Base-by-base conservation (phyloP, 2,329 filamentous ascomycete genomes). In the Diaporthe helianthi region DNA sequence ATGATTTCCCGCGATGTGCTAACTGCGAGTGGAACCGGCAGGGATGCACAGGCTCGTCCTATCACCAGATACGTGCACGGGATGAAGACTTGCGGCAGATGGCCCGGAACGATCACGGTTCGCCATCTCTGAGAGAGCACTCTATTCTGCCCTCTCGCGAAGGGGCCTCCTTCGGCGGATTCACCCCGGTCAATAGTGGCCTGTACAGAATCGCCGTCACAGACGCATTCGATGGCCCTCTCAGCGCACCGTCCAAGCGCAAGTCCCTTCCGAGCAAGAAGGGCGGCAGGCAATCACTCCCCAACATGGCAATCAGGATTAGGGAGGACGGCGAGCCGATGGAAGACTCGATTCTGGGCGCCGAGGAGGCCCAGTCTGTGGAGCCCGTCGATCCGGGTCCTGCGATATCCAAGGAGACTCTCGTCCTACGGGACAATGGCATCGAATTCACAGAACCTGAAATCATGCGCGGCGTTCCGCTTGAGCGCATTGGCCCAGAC, bases 391-490 rank as follows among this genome's bases (percentile, higher is more conserved):
- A 73, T 2, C 71, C 76, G 2, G 72, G 71, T 26, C 71, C 75
- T 5, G 82, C 83, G 36, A 87, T 88, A 68, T 86, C 80, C 9
- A 79, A 78, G 38, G 80, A 80, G 0, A 83, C 75, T 2, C 78
- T 89, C 13, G 73, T 78, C 6, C 78, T 89, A 6, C 80, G 76
- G 33, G 79, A 89, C 67, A 80, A 89, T 66, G 85, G 86, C 55
- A 76, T 73, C 9, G 76, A 84, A 5, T 86, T 85, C 55, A 83
- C 82, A 0, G 83, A 83, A 53, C 87, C 87, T 0, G 79, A 83
- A 26, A 83, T 86, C 72, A 84, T 87, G 73, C 79, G 79, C 36
- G 86, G 85, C 2, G 85, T 87, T 1, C 86, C 86, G 0, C 72
- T 88, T 2, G 81, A 78, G 46, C 86, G 85, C 74, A 87, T 89